Base-by-base conservation (phyloP, 176 grass and related monocot species). In the Raddia distichophylla region DNA sequence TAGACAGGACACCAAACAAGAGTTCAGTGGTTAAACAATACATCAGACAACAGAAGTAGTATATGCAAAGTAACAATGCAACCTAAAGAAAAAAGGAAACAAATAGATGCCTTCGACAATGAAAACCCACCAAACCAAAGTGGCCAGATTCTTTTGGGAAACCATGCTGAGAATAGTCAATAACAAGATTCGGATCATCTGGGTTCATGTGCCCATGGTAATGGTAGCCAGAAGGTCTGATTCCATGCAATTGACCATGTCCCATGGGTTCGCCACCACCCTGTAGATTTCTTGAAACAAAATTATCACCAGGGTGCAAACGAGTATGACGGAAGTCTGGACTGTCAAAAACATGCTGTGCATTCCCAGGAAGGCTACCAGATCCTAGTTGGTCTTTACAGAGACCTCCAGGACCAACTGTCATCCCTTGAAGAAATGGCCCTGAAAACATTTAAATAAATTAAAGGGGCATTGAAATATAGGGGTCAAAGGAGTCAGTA, bases 61-160 rank as follows among this genome's bases (percentile, higher is more conserved):
- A 83, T 58, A 86, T 82, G 52, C 19, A 60, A 82, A 77, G 14
- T 49, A 16, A 61, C 54, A 59, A 16, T 64, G 6, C 57, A 20
- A 49, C 52, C 27, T 49, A 40, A 65, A 40, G 43, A 56, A 72
- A 19, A 64, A 69, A 10, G 19, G 3, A 2, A 86, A 72, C 4
- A 67, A 83, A 88, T 32, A 60, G 18, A 75, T 62, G 73, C 11
- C 49, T 32, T 68, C 55, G 56, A 79, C 32, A 87, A 47, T 47
- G 16, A 73, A 73, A 69, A 86, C 92, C 65, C 67, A 94, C 92
- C 67, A 10, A 71, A 77, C 73, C 76, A 64, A 87, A 82, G 12
- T 67, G 84, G 42, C 10, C 62, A 75, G 83, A 47, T 91, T 84
- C 89, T 86, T 86, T 88, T 60, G 83, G 71, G 89, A 94, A 89